phyloP scores from a whole-genome alignment of 176 grass and related monocot species.

The Oryza officinalis region DNA sequence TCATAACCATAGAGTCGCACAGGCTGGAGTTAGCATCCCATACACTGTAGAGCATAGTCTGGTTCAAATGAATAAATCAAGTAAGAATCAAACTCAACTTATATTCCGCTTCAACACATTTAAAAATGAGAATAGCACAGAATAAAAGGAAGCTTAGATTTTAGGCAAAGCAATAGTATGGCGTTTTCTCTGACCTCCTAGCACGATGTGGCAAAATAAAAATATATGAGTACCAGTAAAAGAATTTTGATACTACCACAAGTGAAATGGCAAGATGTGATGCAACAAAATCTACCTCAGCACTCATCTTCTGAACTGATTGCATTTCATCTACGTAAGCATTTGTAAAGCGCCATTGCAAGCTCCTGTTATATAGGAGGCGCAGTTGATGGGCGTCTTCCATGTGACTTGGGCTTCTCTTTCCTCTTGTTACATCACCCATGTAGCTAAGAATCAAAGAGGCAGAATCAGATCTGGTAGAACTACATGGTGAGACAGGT shows the following conservation, averaged over 20 bases:
- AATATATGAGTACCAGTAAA: neutral
- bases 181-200: neutral
- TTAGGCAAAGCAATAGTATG: conserved; percentile 12
- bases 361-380: conserved; percentile 71
- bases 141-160: conserved; percentile 18
- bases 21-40: conserved; percentile 63
- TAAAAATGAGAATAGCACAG: conserved; percentile 9
- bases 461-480: conserved; percentile 55
- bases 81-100: conserved; percentile 35
- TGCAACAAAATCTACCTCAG: conserved; percentile 65
- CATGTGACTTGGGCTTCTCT: conserved; percentile 64
- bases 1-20: conserved; percentile 65
- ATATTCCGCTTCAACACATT: conserved; percentile 14
- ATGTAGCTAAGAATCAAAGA: conserved; percentile 68
- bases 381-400: conserved; percentile 87
- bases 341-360: conserved; percentile 95
- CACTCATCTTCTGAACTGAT: conserved; percentile 76
- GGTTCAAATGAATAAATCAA: conserved; percentile 58
- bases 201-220: neutral
- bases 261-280: neutral
- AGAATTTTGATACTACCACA: conserved; percentile 11
- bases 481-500: conserved; percentile 76
- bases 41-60: conserved; percentile 75
- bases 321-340: conserved; percentile 68
- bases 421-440: conserved; percentile 69